Evolutionary conservation across 2,329 filamentous ascomycete genomes (phyloP), one percentile per base, ranked within the genome.

Genomic region (Diatrype stigma): DNA sequence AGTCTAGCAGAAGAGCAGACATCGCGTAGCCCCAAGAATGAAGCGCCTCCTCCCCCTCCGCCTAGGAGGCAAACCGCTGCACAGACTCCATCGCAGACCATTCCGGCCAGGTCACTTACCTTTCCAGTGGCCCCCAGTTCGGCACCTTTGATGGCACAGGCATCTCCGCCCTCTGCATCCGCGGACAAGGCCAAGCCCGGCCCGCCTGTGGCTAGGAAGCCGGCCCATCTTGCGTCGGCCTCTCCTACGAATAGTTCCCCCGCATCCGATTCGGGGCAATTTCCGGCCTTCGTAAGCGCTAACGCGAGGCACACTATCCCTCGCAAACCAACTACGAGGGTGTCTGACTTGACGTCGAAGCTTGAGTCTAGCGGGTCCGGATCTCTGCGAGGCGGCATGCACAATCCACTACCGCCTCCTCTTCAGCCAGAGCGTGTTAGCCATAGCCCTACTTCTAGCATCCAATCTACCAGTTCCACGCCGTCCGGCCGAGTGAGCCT

Each of bases 121-220:
- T 68, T 73, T 50, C 49, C 57, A 40, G 49, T 55, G 38, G 49
- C 57, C 40, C 51, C 54, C 16, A 58, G 50, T 45, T 26, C 55
- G 11, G 40, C 35, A 17, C 42, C 52, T 8, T 44, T 56, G 19
- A 50, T 47, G 37, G 53, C 50, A 21, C 57, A 56, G 34, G 17
- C 55, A 45, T 60, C 61, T 19, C 57, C 58, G 16, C 52, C 61
- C 12, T 60, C 63, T 19, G 55, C 59, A 38, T 46, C 42, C 1
- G 57, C 61, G 2, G 56, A 26, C n/a, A 61, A 60, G 47, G 60
- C 61, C n/a, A 65, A 62, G 45, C 63, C 57, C 2, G 63, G 64
- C 10, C 73, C 77, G 45, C 73, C 74, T 45, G 65, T 87, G 46
- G 85, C 84, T 21, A 80, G 75, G 64, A 88, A 88, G 60, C 85